These are phyloP conservation scores for Solanum etuberosum DNA, from an alignment of 257 asterid species.

Conservation along the genomic window DNA sequence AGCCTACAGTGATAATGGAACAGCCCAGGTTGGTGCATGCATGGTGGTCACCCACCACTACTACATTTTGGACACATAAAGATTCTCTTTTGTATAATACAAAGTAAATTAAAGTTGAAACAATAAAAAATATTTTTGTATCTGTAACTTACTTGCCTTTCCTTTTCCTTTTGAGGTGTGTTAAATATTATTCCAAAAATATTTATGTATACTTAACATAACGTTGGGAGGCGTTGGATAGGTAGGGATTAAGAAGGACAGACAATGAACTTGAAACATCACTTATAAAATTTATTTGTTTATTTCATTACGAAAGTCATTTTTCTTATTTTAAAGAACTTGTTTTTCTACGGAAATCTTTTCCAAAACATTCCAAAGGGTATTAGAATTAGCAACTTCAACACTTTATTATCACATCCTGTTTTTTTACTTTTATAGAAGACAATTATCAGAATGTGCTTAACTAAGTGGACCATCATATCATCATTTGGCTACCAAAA, in stretches of 20 bases:
- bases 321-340: no score
- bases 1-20: background rate
- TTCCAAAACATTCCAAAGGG: background rate
- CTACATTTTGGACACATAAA: background rate
- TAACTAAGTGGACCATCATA: no score
- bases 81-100: background rate
- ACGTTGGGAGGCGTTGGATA: background rate
- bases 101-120: background rate
- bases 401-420: background rate
- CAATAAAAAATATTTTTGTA: background rate
- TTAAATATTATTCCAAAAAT: no score
- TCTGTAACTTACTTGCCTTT: background rate
- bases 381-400: background rate
- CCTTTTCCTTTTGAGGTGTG: background rate
- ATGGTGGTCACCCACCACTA: background rate
- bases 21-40: background rate
- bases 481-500: conserved; percentile 31
- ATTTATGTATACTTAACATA: no score
- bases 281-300: background rate
- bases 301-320: no score
- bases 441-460: no score
- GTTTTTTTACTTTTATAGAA: background rate
- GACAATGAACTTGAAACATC: accelerated
- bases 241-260: background rate
- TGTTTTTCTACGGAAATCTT: no score